Base-by-base conservation (phyloP, 805 yeast genomes). In the Priceomyces castillae region DNA sequence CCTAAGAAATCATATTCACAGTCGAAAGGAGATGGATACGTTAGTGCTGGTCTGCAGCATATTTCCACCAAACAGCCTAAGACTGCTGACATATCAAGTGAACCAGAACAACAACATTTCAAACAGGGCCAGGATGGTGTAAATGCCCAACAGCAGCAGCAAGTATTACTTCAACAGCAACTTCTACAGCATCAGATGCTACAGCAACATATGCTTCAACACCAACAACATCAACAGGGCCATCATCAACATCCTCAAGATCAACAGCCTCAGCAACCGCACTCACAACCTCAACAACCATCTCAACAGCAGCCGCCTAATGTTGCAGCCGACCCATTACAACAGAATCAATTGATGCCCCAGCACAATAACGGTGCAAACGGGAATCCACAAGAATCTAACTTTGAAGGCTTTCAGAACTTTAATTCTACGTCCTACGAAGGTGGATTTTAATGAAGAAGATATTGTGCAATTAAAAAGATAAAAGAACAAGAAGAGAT, bases 1-100 rank as follows among this genome's bases (percentile, higher is more conserved):
- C 79, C 78, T 3, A 78, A 75, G 48, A 71, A 67, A 44, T 37
- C 62, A 14, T 57, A 57, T 38, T 34, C 48, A 7, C 61, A 50
- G 43, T 34, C 58, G 10, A 47, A 64, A 34, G 46, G 64, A 9
- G 51, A 46, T 14, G 49, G 56, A 22, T 62, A n/a, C 30, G 35
- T 30, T 16, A 17, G 23, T 14, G 12, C 40, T 17, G 31, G 30
- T 9, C 41, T 34, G 22, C 37, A 19, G 22, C 23, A 34, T 19
- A 18, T 34, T 18, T 19, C 37, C 11, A 15, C 36, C 22, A 38
- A 37, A n/a, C 42, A 19, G 22, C 4, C 43, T 2, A 18, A 19
- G 14, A n/a, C 34, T 17, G 19, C 16, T n/a, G n/a, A 31, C 11
- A 28, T 16, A 28, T 23, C 40, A 14, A 31, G 25, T 19, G 44